Evolutionary conservation across 1,139 yeast genomes (phyloP).

Genomic region (Candida labiduridarum): DNA sequence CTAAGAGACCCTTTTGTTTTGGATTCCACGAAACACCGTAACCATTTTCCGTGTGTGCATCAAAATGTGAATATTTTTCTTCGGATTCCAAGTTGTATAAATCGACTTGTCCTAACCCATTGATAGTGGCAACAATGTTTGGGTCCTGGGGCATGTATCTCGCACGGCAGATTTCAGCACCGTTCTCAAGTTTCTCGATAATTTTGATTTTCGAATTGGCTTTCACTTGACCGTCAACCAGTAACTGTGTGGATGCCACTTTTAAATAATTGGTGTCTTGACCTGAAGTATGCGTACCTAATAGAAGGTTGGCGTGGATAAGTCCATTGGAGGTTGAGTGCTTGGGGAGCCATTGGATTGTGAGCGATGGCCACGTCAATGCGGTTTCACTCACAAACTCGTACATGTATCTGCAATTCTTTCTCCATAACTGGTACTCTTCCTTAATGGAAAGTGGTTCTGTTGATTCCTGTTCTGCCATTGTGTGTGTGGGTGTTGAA

Average conservation of each 20-base stretch:
- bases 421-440: conserved; percentile 78
- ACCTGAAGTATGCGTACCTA: conserved; percentile 90
- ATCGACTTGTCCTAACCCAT: conserved; percentile 72
- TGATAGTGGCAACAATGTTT: conserved; percentile 70
- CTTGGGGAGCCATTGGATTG: conserved; percentile 75
- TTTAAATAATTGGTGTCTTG: conserved; percentile 77
- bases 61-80: conserved; percentile 29
- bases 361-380: conserved; percentile 77
- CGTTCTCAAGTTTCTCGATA: conserved; percentile 54
- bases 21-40: conserved; percentile 73
- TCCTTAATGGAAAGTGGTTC: conserved; percentile 47
- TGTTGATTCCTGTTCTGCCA: conserved; percentile 5
- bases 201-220: conserved; percentile 59
- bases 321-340: conserved; percentile 32
- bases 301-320: conserved; percentile 50
- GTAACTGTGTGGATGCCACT: conserved; percentile 73
- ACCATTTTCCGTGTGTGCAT: conserved; percentile 67
- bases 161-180: conserved; percentile 76
- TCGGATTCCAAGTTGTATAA: conserved; percentile 55
- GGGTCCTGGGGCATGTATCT: conserved; percentile 78
- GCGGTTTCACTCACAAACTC: conserved; percentile 81
- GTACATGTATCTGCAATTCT: conserved; percentile 78
- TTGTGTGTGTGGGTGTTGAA: neutral
- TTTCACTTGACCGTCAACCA: conserved; percentile 35
- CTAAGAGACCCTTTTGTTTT: conserved; percentile 46